Conservation (phyloP, 176 grass and related monocot species). For the Tillandsia leiboldiana region DNA sequence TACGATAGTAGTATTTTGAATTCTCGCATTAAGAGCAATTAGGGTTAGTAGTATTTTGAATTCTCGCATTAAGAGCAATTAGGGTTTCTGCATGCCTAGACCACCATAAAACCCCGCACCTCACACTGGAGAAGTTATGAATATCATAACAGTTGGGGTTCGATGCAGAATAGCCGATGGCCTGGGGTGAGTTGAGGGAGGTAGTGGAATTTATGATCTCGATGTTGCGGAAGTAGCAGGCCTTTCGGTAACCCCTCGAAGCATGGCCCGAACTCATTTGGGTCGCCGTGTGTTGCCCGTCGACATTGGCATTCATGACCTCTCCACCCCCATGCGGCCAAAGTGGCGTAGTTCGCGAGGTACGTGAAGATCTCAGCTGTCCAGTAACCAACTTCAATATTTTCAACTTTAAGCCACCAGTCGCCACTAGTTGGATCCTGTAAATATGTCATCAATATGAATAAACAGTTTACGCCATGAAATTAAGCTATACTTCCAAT, state of each 20-base stretch:
- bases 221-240: constrained; percentile 6
- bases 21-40: neutral
- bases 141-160: neutral
- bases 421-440: neutral
- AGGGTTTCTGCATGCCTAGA: neutral
- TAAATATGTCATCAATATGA: neutral
- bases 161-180: neutral
- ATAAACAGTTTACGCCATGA: neutral
- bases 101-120: neutral
- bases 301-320: neutral
- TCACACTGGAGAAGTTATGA: neutral
- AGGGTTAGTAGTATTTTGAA: neutral
- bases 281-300: constrained; percentile 2
- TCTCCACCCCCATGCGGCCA: constrained; percentile 7
- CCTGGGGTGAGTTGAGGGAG: neutral
- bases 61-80: neutral
- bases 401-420: constrained; percentile 1
- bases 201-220: neutral
- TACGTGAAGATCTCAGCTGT: neutral
- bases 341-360: neutral
- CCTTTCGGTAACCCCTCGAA: neutral
- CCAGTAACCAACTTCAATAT: constrained; percentile 6
- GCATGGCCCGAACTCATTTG: constrained; percentile 5
- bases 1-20: too few relatives aligned
- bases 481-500: too few relatives aligned